Conservation (phyloP, 2,329 filamentous ascomycete species). For the Hypoxylon sp. region DNA sequence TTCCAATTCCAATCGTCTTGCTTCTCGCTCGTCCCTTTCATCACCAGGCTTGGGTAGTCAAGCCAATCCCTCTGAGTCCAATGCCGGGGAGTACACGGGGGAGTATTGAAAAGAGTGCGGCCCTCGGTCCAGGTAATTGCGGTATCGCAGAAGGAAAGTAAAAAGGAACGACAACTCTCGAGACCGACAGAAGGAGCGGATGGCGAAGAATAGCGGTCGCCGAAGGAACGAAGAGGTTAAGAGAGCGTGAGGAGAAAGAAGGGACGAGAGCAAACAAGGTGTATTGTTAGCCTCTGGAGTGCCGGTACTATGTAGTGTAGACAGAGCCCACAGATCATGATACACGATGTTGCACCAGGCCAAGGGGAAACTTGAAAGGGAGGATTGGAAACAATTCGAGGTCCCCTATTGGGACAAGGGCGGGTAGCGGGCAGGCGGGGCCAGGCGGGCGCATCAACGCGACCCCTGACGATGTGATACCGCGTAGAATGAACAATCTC, state of each 20-base stretch:
- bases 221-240: background rate
- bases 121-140: background rate
- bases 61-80: background rate
- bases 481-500: background rate
- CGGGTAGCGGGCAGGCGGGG: background rate
- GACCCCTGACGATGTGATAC: conserved; percentile 24
- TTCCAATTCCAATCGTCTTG: conserved; percentile 4
- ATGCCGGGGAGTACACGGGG: conserved; percentile 16
- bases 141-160: background rate
- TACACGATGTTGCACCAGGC: conserved; percentile 23
- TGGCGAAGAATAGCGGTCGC: background rate
- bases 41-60: conserved; percentile 15
- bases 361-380: conserved; percentile 10
- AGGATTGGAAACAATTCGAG: conserved; percentile 9
- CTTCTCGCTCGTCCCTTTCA: conserved; percentile 21
- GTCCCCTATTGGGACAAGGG: background rate
- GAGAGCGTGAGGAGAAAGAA: background rate
- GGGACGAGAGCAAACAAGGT: background rate
- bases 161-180: conserved; percentile 3
- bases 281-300: background rate
- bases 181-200: background rate
- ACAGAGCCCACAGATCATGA: conserved; percentile 11
- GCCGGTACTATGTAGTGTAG: background rate
- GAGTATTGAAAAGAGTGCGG: conserved; percentile 15
- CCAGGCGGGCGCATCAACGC: conserved; percentile 16